phyloP scores from a whole-genome alignment of 2,329 filamentous ascomycete genomes.

The Aspergillus sp. region DNA sequence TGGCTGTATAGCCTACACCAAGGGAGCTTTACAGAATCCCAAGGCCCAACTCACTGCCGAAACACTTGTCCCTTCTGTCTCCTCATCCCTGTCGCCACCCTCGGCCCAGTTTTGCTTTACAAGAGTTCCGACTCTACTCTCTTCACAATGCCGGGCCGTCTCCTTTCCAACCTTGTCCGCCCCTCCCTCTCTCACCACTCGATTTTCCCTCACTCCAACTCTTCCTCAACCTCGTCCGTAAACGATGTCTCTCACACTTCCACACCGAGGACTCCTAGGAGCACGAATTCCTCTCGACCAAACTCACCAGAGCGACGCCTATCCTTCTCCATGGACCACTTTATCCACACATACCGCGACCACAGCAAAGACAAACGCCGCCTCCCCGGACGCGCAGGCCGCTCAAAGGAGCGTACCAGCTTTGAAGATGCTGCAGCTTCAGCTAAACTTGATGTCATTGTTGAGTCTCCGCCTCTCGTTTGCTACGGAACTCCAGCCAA shows the following conservation, averaged over 20 bases:
- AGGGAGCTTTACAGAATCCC: neutral
- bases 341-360: slow-evolving; percentile 44
- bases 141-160: slow-evolving; percentile 40
- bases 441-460: slow-evolving; percentile 59
- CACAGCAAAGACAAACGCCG: slow-evolving; percentile 44
- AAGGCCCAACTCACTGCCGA: neutral
- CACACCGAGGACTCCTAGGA: slow-evolving; percentile 26
- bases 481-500: slow-evolving; percentile 73
- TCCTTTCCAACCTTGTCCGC: slow-evolving; percentile 42
- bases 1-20: neutral
- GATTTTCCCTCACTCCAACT: slow-evolving; percentile 32
- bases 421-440: slow-evolving; percentile 37
- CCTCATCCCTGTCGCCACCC: too few species aligned
- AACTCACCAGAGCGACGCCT: slow-evolving; percentile 41
- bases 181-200: slow-evolving; percentile 32
- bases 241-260: slow-evolving; percentile 31
- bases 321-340: slow-evolving; percentile 44
- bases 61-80: neutral
- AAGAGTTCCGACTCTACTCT: neutral
- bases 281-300: slow-evolving; percentile 29
- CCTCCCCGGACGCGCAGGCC: slow-evolving; percentile 33
- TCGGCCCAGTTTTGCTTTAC: too few species aligned
- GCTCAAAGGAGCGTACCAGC: slow-evolving; percentile 38
- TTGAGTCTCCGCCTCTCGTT: slow-evolving; percentile 85
- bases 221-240: slow-evolving; percentile 39